phyloP scores from a whole-genome alignment of 75 land plant genomes.

The Cunninghamia lanceolata region DNA sequence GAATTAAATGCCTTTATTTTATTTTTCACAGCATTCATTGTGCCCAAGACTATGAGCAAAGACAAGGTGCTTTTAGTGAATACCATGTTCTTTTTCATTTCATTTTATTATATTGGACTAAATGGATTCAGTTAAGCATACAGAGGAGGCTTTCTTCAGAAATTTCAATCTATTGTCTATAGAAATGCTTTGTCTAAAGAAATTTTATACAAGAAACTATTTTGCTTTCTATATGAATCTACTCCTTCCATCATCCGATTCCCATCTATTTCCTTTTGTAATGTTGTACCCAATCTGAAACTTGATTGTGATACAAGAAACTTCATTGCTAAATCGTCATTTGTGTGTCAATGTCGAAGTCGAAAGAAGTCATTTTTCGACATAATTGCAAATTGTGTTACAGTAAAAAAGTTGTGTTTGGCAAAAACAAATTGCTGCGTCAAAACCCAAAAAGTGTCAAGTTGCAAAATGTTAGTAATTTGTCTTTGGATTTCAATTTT shows the following conservation, averaged over 20 bases:
- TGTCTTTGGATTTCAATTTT: too few species aligned
- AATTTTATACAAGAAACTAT: neutral
- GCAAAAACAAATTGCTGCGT: too few species aligned
- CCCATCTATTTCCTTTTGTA: neutral
- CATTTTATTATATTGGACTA: neutral
- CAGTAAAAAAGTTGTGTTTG: too few species aligned
- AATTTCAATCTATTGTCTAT: neutral
- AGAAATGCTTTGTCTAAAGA: neutral
- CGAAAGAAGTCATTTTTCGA: too few species aligned
- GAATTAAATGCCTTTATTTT: neutral
- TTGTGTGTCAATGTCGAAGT: too few species aligned
- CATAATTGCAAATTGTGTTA: too few species aligned
- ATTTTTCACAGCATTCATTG: neutral
- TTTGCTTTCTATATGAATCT: neutral
- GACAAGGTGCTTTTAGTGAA: neutral
- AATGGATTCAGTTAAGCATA: neutral
- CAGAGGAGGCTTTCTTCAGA: neutral
- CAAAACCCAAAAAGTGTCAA: too few species aligned
- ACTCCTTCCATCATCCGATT: neutral
- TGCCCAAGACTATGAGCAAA: neutral
- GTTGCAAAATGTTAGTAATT: too few species aligned
- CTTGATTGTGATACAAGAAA: too few species aligned
- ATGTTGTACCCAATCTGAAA: too few species aligned
- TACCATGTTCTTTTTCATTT: neutral
- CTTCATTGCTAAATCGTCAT: too few species aligned